Conservation (phyloP, 2,329 filamentous ascomycete genomes). For the Clonostachys byssicola region DNA sequence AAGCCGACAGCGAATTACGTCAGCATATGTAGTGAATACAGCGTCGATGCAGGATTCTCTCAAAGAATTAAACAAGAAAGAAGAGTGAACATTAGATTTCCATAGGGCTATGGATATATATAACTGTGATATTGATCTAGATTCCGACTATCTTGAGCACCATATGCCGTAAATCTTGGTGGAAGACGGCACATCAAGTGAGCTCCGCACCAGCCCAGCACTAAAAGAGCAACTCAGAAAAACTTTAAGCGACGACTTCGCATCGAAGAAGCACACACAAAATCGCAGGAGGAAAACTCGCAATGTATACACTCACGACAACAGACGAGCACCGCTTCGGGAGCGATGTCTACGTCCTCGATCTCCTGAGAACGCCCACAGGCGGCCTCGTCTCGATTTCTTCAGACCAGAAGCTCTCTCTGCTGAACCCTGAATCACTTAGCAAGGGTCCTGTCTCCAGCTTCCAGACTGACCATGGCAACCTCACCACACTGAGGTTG, state of each 20-base stretch:
- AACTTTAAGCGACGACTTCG: neutral
- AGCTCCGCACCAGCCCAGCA: too few relatives aligned
- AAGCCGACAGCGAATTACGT: too few relatives aligned
- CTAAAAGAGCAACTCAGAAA: too few relatives aligned
- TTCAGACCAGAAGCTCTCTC: conserved; percentile 65
- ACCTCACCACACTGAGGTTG: conserved; percentile 58
- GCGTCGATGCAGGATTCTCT: too few relatives aligned
- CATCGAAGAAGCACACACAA: neutral
- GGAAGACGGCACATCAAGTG: too few relatives aligned
- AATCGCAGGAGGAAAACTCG: neutral
- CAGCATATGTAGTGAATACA: too few relatives aligned
- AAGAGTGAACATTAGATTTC: too few relatives aligned
- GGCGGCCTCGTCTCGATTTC: conserved; percentile 57
- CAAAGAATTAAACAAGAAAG: too few relatives aligned
- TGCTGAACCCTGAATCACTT: conserved; percentile 59
- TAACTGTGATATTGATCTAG: too few relatives aligned
- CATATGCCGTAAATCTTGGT: too few relatives aligned
- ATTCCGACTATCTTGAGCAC: too few relatives aligned
- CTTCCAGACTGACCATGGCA: conserved; percentile 49
- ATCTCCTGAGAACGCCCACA: conserved; percentile 43
- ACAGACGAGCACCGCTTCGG: conserved; percentile 19
- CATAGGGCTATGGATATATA: too few relatives aligned
- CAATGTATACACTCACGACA: conserved; percentile 27
- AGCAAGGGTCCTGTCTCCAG: conserved; percentile 41
- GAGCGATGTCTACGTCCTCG: conserved; percentile 51